Conservation (phyloP, 345 rosid species). For the Eucalyptus cloeziana region DNA sequence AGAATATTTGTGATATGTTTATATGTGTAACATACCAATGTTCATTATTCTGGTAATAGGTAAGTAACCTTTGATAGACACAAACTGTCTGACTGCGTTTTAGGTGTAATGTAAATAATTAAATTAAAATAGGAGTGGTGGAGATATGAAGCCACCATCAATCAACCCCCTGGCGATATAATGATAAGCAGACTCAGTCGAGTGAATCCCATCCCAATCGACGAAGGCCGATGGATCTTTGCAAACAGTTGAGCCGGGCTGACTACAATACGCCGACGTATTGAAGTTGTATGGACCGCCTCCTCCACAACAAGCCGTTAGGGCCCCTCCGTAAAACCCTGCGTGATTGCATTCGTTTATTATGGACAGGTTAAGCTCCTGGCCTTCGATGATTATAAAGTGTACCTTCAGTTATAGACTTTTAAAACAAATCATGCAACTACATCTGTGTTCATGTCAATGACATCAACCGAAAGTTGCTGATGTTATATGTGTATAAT, state of each 20-base stretch:
- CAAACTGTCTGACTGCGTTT: not conserved
- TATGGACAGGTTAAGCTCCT: not conserved
- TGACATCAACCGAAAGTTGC: not conserved
- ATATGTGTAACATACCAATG: not conserved
- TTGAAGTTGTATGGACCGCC: conserved; percentile 59
- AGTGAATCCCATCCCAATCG: conserved; percentile 66
- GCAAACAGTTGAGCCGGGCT: conserved; percentile 32
- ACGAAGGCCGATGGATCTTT: conserved; percentile 20
- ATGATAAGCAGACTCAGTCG: conserved; percentile 56
- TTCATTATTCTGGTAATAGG: not conserved
- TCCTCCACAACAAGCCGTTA: conserved; percentile 55
- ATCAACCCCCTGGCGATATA: conserved; percentile 25
- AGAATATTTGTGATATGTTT: not conserved
- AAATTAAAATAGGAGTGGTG: not conserved
- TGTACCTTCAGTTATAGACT: not conserved
- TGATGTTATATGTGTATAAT: not conserved
- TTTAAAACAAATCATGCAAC: not conserved
- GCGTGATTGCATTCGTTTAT: not conserved
- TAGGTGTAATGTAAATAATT: not conserved
- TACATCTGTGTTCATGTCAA: not conserved
- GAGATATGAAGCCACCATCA: conserved; percentile 7
- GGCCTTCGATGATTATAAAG: not conserved
- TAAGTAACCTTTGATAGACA: not conserved
- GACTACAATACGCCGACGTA: conserved; percentile 29
- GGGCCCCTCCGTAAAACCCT: conserved; percentile 32